A percentile compares a stretch with the other conserved stretches of the same genome.
Evolutionary conservation across 2,329 filamentous ascomycete species (phyloP).

Genomic region (Didymella pinodella): DNA sequence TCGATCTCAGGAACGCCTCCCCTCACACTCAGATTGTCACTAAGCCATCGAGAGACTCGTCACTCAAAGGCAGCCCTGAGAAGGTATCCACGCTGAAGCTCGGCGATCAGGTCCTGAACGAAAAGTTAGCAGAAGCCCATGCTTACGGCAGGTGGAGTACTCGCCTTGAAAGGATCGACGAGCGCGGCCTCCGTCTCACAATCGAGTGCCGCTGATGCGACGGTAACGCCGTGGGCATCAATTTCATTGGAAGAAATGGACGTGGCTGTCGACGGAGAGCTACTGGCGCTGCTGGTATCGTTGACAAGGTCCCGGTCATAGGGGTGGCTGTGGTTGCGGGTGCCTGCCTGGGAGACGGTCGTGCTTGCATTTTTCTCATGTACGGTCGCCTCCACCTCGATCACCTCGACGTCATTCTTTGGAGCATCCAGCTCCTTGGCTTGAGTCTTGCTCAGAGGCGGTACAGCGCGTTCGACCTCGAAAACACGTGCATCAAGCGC

Average conservation of each 20-base stretch:
- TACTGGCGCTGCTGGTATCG: neutral
- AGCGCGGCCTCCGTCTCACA: neutral
- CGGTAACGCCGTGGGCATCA: neutral
- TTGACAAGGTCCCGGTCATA: neutral
- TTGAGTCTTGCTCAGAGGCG: neutral
- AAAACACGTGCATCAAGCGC: slow-evolving; percentile 10
- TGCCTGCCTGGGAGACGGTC: neutral
- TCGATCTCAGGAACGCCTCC: neutral
- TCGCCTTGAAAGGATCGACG: slow-evolving; percentile 23
- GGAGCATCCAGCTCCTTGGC: neutral
- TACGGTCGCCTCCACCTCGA: neutral
- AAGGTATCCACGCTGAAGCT: slow-evolving; percentile 16
- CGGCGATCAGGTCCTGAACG: slow-evolving; percentile 16
- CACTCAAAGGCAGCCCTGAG: slow-evolving; percentile 19
- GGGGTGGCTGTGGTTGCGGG: neutral
- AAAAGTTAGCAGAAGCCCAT: neutral
- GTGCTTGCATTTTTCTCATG: neutral
- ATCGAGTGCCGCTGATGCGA: neutral
- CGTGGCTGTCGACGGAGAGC: neutral
- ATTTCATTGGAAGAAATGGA: neutral
- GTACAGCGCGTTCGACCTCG: neutral
- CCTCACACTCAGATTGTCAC: neutral
- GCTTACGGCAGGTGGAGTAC: neutral
- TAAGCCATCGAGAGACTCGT: neutral
- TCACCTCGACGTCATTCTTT: neutral